These are phyloP conservation scores for Kondoa subrosea DNA, from an alignment of 768 basidiomycete genomes.

Conservation along the genomic window DNA sequence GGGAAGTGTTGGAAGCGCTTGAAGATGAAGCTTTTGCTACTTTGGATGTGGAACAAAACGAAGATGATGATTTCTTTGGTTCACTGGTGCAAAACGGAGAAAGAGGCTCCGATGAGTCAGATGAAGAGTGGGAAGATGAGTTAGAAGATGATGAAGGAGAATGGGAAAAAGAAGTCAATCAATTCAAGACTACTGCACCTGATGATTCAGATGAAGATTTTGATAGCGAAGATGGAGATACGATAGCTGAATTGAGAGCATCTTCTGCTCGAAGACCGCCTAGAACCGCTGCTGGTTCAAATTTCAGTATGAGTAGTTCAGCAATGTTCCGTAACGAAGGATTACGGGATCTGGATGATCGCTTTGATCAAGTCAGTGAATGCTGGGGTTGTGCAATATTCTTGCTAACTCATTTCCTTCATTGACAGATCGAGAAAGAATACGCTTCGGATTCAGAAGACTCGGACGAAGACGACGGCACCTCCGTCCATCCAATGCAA, in stretches of 20 bases:
- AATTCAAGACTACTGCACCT: conserved; percentile 16
- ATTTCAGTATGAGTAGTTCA: conserved; percentile 93
- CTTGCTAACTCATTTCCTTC: neutral
- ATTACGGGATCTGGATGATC: conserved; percentile 71
- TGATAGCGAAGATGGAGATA: conserved; percentile 59
- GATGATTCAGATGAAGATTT: conserved; percentile 11
- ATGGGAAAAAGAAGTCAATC: conserved; percentile 12
- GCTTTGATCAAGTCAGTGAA: conserved; percentile 66
- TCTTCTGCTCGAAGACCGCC: conserved; percentile 49
- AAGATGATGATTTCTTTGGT: conserved; percentile 44
- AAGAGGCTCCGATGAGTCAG: conserved; percentile 28
- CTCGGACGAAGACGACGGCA: conserved; percentile 30
- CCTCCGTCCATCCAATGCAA: conserved; percentile 41
- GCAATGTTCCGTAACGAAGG: conserved; percentile 88
- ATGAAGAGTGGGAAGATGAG: conserved; percentile 35
- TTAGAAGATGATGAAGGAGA: conserved; percentile 36
- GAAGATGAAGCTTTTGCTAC: conserved; percentile 72
- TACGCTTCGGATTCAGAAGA: conserved; percentile 45
- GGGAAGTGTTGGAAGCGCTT: conserved; percentile 80
- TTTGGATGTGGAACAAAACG: conserved; percentile 45
- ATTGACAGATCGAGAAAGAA: conserved; percentile 53
- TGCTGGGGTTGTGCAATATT: too few species aligned
- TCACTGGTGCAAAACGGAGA: conserved; percentile 20
- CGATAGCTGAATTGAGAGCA: conserved; percentile 58
- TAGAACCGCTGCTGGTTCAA: conserved; percentile 40